These are phyloP conservation scores for Solanum aculeatissimum DNA, from an alignment of 305 asterid genomes.

Conservation along the genomic window DNA sequence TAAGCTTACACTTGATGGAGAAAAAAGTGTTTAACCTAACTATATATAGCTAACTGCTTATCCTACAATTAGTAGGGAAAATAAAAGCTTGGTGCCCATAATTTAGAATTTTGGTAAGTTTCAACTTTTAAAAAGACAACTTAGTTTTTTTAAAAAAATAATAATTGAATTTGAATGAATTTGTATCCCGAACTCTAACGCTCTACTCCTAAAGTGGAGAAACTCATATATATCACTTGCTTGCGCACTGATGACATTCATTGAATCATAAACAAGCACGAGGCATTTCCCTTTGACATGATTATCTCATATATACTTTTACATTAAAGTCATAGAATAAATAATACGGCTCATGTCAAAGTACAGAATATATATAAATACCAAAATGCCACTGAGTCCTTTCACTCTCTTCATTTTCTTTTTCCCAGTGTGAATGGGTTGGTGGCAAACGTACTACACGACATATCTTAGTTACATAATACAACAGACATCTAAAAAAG, in stretches of 20 bases:
- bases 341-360: slow-evolving; percentile 35
- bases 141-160: too few species aligned
- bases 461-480: background rate
- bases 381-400: background rate
- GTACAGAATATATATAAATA: background rate
- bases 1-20: too few species aligned
- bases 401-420: background rate
- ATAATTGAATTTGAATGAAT: too few species aligned
- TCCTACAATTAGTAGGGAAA: too few species aligned
- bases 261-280: background rate
- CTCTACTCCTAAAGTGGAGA: background rate
- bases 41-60: too few species aligned
- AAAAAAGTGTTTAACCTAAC: too few species aligned
- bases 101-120: too few species aligned
- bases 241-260: background rate
- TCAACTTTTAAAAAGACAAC: too few species aligned
- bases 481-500: background rate
- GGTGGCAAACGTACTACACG: slow-evolving; percentile 3
- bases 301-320: background rate
- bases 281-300: background rate
- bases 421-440: background rate
- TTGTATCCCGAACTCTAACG: too few species aligned
- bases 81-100: too few species aligned
- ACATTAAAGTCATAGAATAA: slow-evolving; percentile 34
- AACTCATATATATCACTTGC: background rate